Percentiles rank a stretch among this genome's conserved stretches.
Conservation (phyloP, 2,329 filamentous ascomycete genomes). For the Xylariales sp. region DNA sequence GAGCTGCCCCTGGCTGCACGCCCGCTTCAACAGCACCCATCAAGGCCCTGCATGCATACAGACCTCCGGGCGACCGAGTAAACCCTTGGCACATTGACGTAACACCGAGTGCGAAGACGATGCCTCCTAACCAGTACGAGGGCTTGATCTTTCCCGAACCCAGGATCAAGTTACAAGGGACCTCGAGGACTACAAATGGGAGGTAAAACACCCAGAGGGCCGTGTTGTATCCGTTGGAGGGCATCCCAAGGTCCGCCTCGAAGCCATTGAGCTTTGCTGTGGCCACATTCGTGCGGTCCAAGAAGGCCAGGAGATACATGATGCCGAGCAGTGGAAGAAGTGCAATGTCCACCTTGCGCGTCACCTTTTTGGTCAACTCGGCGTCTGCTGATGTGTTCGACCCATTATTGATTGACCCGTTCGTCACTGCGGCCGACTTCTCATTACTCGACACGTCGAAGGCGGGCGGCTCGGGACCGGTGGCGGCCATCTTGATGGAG, state of each 20-base stretch:
- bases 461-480: too few species aligned
- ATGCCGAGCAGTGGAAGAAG: conserved; percentile 1
- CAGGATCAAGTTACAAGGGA: conserved; percentile 3
- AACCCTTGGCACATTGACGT: conserved; percentile 4
- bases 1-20: conserved; percentile 1
- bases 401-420: too few species aligned
- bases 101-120: background rate
- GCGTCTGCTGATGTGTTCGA: too few species aligned
- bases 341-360: conserved; percentile 5
- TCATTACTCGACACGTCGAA: too few species aligned
- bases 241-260: conserved; percentile 6
- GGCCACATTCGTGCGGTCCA: conserved; percentile 5
- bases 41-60: conserved; percentile 4
- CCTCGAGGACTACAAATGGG: conserved; percentile 4
- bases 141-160: background rate
- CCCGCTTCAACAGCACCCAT: conserved; percentile 4
- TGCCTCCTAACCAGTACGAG: conserved; percentile 1
- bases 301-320: conserved; percentile 4
- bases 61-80: background rate
- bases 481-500: too few species aligned
- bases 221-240: conserved; percentile 7
- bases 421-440: too few species aligned
- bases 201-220: conserved; percentile 5
- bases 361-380: conserved; percentile 3
- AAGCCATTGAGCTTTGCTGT: conserved; percentile 5